Evolutionary conservation across 129 eudicot genomes (phyloP), one percentile per base, ranked within the genome.

Genomic region (Ambrosia trifida): DNA sequence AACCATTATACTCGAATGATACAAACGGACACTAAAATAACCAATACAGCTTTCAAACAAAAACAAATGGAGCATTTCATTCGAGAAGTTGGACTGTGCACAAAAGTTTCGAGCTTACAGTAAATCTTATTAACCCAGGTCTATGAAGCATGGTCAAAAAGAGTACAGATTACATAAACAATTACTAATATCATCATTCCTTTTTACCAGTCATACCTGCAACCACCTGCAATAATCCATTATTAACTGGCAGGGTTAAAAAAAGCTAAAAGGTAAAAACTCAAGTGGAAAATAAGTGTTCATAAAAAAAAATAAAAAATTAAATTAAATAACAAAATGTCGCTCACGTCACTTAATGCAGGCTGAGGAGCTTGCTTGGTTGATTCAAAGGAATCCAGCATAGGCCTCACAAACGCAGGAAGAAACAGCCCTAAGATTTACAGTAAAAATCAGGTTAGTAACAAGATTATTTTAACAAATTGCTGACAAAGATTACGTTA

Each of bases 371-470:
- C 91, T 81, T 83, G 85, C 79, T 92, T 83, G 62, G 96, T 54
- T 69, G 98, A 70, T 64, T 84, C 91, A 61, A 86, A 84, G 60
- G 96, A 85, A 75, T 88, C 98, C 66, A 92, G 83, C 57, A 92
- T 86, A 47, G 98, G 98, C 91, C 96, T 89, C 64, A 89, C 96
- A 0, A 92, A 91, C 4, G 98, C 98, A 68, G 98, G 98, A 79
- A 92, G 96, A 71, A 89, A 86, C 66, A 92, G 89, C 53, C 98
- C 98, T 91, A 84, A 63, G 68, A 56, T 66, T 68, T 11, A 83
- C 59, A 58, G 73, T 50, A 51, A 7, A 44, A 51, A 36, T 14
- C 8, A 49, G 64, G 33, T 58, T 28, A 58, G 30, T 30, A 61
- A 61, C 45, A n/a, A 33, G 24, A 67, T 16, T 19, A 53, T 20